phyloP scores from a whole-genome alignment of 2,329 filamentous ascomycete genomes.

The Pestalotiopsis sp. region DNA sequence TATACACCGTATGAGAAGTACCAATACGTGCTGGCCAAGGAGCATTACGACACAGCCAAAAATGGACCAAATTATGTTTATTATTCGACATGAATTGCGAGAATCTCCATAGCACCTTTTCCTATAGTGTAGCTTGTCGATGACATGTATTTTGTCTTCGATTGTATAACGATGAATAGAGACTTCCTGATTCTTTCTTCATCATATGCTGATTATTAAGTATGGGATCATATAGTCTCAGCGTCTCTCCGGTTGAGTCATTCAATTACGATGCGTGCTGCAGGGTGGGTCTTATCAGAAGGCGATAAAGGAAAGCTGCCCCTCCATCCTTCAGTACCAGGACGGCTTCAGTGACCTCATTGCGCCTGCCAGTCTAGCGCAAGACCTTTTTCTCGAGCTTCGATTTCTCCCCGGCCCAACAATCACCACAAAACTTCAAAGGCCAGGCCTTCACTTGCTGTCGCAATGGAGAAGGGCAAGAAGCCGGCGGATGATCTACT shows the following conservation, averaged over 20 bases:
- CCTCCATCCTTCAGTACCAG: background rate
- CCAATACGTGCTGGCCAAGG: too few species aligned
- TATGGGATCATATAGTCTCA: background rate
- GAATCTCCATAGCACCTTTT: too few species aligned
- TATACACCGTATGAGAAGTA: too few species aligned
- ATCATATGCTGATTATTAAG: background rate
- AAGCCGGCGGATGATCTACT: slow-evolving; percentile 49
- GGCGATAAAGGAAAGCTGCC: slow-evolving; percentile 1
- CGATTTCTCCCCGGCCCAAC: background rate
- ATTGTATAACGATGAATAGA: too few species aligned
- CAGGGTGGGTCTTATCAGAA: background rate
- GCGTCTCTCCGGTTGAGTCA: background rate
- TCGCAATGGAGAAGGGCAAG: slow-evolving; percentile 36
- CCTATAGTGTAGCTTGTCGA: too few species aligned
- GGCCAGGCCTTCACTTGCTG: background rate
- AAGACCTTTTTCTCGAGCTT: background rate
- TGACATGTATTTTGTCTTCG: too few species aligned
- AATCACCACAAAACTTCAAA: background rate
- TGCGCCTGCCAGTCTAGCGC: background rate
- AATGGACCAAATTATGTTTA: too few species aligned
- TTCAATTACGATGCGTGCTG: background rate
- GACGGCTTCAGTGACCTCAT: slow-evolving; percentile 7
- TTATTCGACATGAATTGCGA: too few species aligned
- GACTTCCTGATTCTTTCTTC: background rate
- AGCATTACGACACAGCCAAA: too few species aligned